phyloP scores from a whole-genome alignment of 495 filamentous ascomycete genomes.

The Elasticomyces elasticus region DNA sequence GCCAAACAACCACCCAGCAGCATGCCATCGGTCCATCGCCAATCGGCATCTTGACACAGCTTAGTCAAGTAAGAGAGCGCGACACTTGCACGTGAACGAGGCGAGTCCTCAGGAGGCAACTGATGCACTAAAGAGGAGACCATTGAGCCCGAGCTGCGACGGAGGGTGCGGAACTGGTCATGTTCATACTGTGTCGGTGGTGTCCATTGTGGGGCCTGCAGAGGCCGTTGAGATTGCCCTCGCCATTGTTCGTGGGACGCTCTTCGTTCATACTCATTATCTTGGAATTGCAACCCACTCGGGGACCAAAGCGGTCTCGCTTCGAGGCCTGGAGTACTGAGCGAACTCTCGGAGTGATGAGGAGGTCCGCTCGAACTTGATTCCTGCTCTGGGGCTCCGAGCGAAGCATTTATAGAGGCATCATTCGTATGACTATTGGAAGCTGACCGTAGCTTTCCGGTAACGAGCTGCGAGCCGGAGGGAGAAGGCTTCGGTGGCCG shows the following conservation, averaged over 20 bases:
- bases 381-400: not conserved
- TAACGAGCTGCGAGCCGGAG: slow-evolving; percentile 7
- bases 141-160: slow-evolving; percentile 15
- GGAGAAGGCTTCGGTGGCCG: slow-evolving; percentile 46
- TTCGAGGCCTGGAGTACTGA: not conserved
- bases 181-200: not conserved
- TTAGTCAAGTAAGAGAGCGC: slow-evolving; percentile 72
- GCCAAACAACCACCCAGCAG: slow-evolving; percentile 85
- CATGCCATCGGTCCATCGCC: slow-evolving; percentile 95
- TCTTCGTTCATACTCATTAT: slow-evolving; percentile 11
- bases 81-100: slow-evolving; percentile 45
- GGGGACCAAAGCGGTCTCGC: slow-evolving; percentile 2
- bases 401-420: not conserved
- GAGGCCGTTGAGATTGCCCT: not conserved
- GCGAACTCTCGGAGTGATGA: not conserved
- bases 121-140: slow-evolving; percentile 3
- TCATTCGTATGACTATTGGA: not conserved
- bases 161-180: slow-evolving; percentile 15
- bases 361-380: not conserved
- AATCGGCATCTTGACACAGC: slow-evolving; percentile 75
- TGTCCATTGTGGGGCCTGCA: not conserved
- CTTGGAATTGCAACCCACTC: slow-evolving; percentile 7
- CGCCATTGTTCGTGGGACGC: slow-evolving; percentile 14
- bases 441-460: not conserved
- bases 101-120: slow-evolving; percentile 16